Conservation (phyloP, 192 early-diverging fungal species). For the Podila clonocystis region DNA sequence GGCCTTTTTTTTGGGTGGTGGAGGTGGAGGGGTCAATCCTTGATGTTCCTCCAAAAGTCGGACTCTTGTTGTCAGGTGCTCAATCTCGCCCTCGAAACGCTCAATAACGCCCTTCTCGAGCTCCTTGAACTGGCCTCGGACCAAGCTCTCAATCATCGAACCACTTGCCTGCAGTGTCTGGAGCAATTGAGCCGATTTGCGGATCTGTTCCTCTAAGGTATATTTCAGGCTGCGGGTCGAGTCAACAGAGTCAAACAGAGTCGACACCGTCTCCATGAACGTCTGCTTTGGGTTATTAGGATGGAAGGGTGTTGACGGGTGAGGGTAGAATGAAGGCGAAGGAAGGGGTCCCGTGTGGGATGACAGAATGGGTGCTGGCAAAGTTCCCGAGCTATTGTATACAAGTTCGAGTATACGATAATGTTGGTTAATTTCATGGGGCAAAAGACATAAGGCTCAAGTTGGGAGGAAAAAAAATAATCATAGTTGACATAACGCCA, state of each 20-base stretch:
- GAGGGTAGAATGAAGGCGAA: constrained; percentile 62
- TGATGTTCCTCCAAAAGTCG: constrained; percentile 48
- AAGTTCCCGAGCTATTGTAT: constrained; percentile 23
- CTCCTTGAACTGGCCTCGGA: constrained; percentile 78
- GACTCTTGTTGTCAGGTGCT: constrained; percentile 41
- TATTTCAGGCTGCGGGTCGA: constrained; percentile 65
- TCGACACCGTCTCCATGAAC: constrained; percentile 65
- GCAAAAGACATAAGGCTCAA: background rate
- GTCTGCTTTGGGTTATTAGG: constrained; percentile 57
- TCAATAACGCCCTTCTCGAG: constrained; percentile 71
- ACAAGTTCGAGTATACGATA: background rate
- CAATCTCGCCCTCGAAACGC: constrained; percentile 57
- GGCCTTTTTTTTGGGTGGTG: constrained; percentile 24
- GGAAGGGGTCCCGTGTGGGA: constrained; percentile 51
- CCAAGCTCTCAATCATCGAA: constrained; percentile 82
- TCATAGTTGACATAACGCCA: background rate
- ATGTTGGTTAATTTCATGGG: background rate
- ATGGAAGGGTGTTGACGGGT: constrained; percentile 57
- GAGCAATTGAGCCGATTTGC: constrained; percentile 73
- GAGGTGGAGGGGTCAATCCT: constrained; percentile 30
- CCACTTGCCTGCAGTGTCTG: constrained; percentile 79
- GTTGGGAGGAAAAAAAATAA: background rate
- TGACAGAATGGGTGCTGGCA: constrained; percentile 47
- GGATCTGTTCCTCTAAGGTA: constrained; percentile 82
- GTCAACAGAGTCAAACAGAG: constrained; percentile 68